Base-by-base conservation (phyloP, 116 monocot genomes). In the Trichopus zeylanicus region DNA sequence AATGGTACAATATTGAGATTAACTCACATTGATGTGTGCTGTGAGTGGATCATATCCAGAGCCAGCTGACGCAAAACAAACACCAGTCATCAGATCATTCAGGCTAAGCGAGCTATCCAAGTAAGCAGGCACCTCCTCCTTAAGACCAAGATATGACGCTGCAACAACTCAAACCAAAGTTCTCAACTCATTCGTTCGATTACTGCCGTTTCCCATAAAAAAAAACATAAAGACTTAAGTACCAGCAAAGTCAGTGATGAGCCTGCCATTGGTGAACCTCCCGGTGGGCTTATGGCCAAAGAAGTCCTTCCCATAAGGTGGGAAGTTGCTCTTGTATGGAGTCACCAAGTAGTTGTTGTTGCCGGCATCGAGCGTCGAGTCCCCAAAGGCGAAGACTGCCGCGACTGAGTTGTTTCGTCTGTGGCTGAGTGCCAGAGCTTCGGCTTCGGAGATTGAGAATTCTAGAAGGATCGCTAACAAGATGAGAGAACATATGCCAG, bases 11-110 rank as follows among this genome's bases (percentile, higher is more conserved):
- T 35, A n/a, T 35, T 35, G 10, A 6, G 34, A 24, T 49, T 49
- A 7, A 49, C 61, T n/a, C 68, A 58, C 57, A 58, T n/a, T 58
- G 32, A 33, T 33, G 32, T 0, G n/a, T 21, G 74, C 48, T 4
- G 80, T 80, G 18, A 75, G 20, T 0, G 56, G 57, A 35, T 80
- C 70, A 55, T 56, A 75, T 18, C 80, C 74, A 4, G 70, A 57
- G 20, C 80, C 80, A 49, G 57, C 75, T 10, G 80, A 80, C 30
- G 58, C 80, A 57, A 80, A 80, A 51, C 80, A 74, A 15, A 80
- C 80, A 2, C 80, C 80, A 11, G 80, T 70, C 16, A 66, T 37
- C 24, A 80, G 57, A 38, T 74, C 74, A 3, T 80, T 67, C 4
- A 34, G n/a, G 3, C 49, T 60, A 7, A 74, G 62, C 18, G 55